Evolutionary conservation across 371 early-diverging fungal genomes (phyloP), one percentile per base, ranked within the genome.

Genomic region (Apophysomyces elegans): DNA sequence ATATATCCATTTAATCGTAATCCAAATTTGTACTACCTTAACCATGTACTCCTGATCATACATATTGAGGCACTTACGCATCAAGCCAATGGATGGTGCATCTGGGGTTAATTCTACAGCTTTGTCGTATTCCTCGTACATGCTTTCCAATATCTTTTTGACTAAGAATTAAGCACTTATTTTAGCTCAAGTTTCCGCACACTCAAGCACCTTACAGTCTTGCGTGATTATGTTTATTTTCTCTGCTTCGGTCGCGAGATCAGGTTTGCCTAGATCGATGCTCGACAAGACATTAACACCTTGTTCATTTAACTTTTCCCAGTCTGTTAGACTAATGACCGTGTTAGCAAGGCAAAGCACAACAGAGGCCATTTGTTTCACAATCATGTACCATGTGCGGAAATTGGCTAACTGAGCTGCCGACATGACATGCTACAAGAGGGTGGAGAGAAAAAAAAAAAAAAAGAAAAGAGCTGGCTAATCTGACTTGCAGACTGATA

Each of bases 1-100:
- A 35, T 37, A 45, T 35, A n/a, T 37, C 35, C 62, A 14, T 26
- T 37, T 2, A 32, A 16, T 13, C 37, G 14, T 46, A 14, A 46
- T 7, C 47, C 41, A 44, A 12, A 36, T 57, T 41, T 39, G 39
- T 37, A 39, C 54, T 62, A 67, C 68, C 68, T 67, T 67, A 46
- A 67, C 58, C 68, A 67, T 67, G 36, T 54, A 61, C 50, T 63
- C 63, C 16, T 69, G 50, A 57, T 63, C 61, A 21, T 65, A 65
- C 66, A 59, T 66, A 13, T 64, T 67, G 16, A 63, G 16, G 37
- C 54, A 37, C 43, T 63, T 44, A 44, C 62, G 59, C 57, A 58
- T 37, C 57, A 16, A 56, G 8, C n/a, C 9, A 9, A 36, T 45
- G 0, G 57, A 21, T 37, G 39, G 41, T 56, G 41, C 41, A 12